phyloP scores from a whole-genome alignment of 441 rosid genomes.

The Capsella rubella region DNA sequence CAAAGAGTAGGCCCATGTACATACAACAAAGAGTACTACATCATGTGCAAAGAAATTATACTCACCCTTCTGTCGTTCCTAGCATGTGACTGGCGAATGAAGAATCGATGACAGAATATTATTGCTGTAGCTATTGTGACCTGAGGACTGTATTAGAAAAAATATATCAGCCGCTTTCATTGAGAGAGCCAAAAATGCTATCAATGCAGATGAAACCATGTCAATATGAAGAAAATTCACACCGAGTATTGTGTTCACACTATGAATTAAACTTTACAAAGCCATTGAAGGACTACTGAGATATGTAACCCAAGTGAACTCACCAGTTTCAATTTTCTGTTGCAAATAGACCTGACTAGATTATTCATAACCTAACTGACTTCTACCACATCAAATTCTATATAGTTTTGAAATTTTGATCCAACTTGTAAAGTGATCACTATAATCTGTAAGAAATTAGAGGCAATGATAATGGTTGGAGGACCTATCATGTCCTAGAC shows the following conservation, averaged over 20 bases:
- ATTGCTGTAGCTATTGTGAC: conserved; percentile 96
- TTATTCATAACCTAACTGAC: background rate
- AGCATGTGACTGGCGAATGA: conserved; percentile 93
- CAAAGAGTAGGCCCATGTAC: conserved; percentile 5
- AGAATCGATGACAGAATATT: conserved; percentile 93
- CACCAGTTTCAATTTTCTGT: background rate
- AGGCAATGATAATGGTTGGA: background rate
- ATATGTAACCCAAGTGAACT: conserved; percentile 2
- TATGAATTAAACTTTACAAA: background rate
- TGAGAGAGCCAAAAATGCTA: conserved; percentile 18
- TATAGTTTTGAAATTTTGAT: background rate
- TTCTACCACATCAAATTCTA: conserved; percentile 11
- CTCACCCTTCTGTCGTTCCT: conserved; percentile 96
- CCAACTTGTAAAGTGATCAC: conserved; percentile 13
- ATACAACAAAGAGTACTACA: conserved; percentile 6
- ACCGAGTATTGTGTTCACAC: conserved; percentile 6
- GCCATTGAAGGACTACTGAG: background rate
- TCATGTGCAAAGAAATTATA: conserved; percentile 29
- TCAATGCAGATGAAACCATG: conserved; percentile 31
- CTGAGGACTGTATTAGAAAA: conserved; percentile 74
- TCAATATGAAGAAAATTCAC: conserved; percentile 12
- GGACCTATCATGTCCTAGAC: conserved; percentile 8
- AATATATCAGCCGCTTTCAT: conserved; percentile 39
- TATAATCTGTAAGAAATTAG: background rate
- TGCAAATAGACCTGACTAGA: conserved; percentile 6